Base-by-base conservation (phyloP, 305 asterid genomes). In the Plantago coronopus region DNA sequence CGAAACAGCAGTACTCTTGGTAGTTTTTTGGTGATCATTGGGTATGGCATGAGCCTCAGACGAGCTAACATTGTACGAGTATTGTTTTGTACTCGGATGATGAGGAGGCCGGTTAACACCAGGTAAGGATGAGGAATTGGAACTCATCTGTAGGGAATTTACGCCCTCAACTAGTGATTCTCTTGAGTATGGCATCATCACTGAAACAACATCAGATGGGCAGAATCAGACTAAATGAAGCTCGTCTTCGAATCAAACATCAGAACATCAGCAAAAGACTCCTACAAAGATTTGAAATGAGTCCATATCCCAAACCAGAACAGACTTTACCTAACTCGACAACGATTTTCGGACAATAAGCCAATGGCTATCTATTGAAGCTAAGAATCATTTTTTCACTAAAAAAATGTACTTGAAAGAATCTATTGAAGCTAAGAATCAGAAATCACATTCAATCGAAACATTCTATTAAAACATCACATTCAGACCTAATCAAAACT, bases 81-180 rank as follows among this genome's bases (percentile, higher is more conserved):
- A 59, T 9, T 75, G 85, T 61, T 78, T 78, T 38, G 67, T 57
- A 4, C 83, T 72, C 9, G 77, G 76, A 63, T 73, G 85, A 70
- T 77, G 81, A 29, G 83, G 84, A 1, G 81, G 87, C 45, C 75
- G 87, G 58, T 74, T 79, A 18, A 66, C 66, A 29, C 84, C 76
- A 31, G 79, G 76, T 17, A 58, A 66, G 55, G 78, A 66, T 63
- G 81, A 43, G 25, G 74, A 69, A 69, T 37, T 70, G 71, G 81
- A 78, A 56, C 67, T 74, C 71, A 72, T 73, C 18, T 82, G 46
- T 7, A 57, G 47, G 49, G 62, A 38, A 37, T 23, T 34, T 34
- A 57, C 46, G 14, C 62, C 62, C 27, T 57, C 62, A 40, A 40
- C 62, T 18, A 57, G 81, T 70, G 95, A 81, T 54, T 86, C 91